Evolutionary conservation across 1,284 basidiomycete species (phyloP), one percentile per base, ranked within the genome.

Genomic region (Sutorius eximius): DNA sequence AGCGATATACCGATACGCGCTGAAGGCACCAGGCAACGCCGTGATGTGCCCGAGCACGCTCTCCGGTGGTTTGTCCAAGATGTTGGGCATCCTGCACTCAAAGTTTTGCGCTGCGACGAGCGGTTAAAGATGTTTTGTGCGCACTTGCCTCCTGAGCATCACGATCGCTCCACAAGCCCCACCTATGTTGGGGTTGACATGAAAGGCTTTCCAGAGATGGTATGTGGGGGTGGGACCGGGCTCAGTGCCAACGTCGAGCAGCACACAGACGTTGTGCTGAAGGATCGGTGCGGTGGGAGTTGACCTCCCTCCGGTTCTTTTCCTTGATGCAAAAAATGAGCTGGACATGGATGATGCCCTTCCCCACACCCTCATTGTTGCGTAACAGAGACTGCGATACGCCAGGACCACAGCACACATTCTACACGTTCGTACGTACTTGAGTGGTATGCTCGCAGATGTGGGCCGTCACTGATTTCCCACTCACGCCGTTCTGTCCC

Each of bases 111-210:
- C 91, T 6, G 93, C 93, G 18, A 91, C 89, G 0, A 95, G 77
- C 0, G 94, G 66, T 92, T 97, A 61, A 92, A 67, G 53, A 94
- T 76, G 68, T 90, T 89, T 67, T 75, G 74, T 45, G 87, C 88
- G 64, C 81, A 91, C 72, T 86, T 89, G 44, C 93, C 93, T n/a
- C 73, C 95, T 95, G 59, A 94, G 77, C 2, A 93, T 93, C 27
- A 95, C 92, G 52, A 97, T 96, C 76, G 97, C 95, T n/a, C 95
- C 95, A 67, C 94, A 97, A 5, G 96, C 95, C 29, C 96, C 95
- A 0, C 94, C 95, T 32, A 97, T 92, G 61, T 96, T 95, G 29
- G 89, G 91, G 73, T 97, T 95, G 74, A 95, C 89, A 69, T 98
- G 94, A 59, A 98, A 98, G 5, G 93, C 89, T 73, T 98, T 97